phyloP scores from a whole-genome alignment of 2,329 filamentous ascomycete genomes.

The Fusarium neocosmosporiellum region DNA sequence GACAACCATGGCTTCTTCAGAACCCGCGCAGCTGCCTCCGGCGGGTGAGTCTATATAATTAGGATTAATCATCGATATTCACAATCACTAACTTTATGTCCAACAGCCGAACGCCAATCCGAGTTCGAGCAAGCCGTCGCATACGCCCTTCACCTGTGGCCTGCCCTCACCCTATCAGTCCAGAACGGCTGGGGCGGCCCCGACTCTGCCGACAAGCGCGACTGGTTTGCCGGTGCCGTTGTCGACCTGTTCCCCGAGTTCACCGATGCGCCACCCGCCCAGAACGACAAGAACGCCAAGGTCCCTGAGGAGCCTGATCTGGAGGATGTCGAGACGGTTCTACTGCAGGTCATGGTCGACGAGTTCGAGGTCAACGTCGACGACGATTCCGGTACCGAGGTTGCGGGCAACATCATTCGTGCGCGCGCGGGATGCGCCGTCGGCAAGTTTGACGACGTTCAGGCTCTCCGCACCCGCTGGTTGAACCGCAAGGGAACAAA shows the following conservation, averaged over 20 bases:
- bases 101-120: conserved; percentile 64
- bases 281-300: conserved; percentile 36
- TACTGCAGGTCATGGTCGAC: conserved; percentile 92
- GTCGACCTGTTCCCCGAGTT: conserved; percentile 84
- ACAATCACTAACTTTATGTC: conserved; percentile 12
- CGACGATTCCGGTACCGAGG: conserved; percentile 82
- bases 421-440: conserved; percentile 72
- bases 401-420: conserved; percentile 78
- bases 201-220: conserved; percentile 85
- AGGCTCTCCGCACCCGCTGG: conserved; percentile 72
- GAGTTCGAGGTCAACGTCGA: conserved; percentile 96
- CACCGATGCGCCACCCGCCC: conserved; percentile 48
- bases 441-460: conserved; percentile 74
- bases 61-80: neutral
- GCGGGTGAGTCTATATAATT: conserved; percentile 40
- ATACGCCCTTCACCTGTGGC: conserved; percentile 88
- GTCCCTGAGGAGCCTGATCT: conserved; percentile 69
- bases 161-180: conserved; percentile 86
- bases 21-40: conserved; percentile 45
- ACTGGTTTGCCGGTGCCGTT: conserved; percentile 93
- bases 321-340: conserved; percentile 83
- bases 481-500: conserved; percentile 69
- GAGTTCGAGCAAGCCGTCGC: conserved; percentile 90
- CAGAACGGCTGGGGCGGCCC: conserved; percentile 90
- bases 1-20: conserved; percentile 48